phyloP scores from a whole-genome alignment of 2,329 filamentous ascomycete genomes.

The Colletotrichum lindemuthianum region DNA sequence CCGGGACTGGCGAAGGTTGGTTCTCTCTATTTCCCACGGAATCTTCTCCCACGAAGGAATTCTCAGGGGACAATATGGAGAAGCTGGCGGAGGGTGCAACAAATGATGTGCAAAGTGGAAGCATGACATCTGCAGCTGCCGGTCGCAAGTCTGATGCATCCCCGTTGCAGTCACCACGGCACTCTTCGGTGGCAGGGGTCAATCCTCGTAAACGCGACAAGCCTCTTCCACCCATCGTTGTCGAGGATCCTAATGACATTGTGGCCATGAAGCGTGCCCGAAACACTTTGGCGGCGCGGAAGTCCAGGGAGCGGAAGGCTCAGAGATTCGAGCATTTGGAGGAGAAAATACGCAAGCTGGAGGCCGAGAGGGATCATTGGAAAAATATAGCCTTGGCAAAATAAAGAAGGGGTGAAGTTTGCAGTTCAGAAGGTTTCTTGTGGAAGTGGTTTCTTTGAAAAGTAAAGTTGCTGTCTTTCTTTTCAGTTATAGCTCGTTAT shows the following conservation, averaged over 20 bases:
- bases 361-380: constrained; percentile 74
- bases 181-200: constrained; percentile 77
- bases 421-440: too few relatives aligned
- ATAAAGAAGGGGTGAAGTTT: too few relatives aligned
- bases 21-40: constrained; percentile 76
- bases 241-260: constrained; percentile 77
- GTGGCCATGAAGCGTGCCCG: constrained; percentile 92
- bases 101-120: constrained; percentile 61
- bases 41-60: constrained; percentile 25
- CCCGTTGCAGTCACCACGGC: constrained; percentile 58
- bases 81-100: constrained; percentile 55
- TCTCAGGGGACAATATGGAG: constrained; percentile 37
- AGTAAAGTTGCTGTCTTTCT: too few relatives aligned
- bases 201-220: constrained; percentile 81
- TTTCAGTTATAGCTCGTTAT: too few relatives aligned
- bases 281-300: constrained; percentile 91
- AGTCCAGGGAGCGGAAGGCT: constrained; percentile 89
- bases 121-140: constrained; percentile 49
- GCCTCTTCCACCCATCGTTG: constrained; percentile 80
- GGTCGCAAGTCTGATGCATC: constrained; percentile 61
- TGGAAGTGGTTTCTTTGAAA: too few relatives aligned
- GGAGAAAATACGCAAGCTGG: constrained; percentile 75
- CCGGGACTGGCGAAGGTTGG: constrained; percentile 68
- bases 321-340: constrained; percentile 80
- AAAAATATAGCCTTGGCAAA: constrained; percentile 61